Base-by-base conservation (phyloP, 805 yeast genomes). In the Teunomyces gatunensis region DNA sequence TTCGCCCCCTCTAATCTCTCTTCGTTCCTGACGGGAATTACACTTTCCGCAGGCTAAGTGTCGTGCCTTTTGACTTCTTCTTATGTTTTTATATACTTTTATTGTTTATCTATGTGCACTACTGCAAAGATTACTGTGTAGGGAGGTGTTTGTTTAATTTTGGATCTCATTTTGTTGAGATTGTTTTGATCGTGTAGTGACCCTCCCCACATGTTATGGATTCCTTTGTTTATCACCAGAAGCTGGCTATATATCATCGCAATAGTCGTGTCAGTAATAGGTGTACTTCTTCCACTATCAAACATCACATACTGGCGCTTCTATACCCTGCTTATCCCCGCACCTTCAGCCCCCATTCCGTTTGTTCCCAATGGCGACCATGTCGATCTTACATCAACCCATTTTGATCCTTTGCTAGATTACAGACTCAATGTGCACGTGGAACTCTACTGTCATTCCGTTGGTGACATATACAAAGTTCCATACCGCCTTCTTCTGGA, bases 201-300 rank as follows among this genome's bases (percentile, higher is more conserved):
- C 20, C 20, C 6, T n/a, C 25, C 6, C 21, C 25, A 4, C 4
- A 36, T 37, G 40, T 37, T 37, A 27, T 13, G 29, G 45, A 20
- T 59, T 10, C 67, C 68, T 1, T 27, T 63, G 17, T 25, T 50
- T 1, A n/a, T 62, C 11, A 51, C 61, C 11, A 49, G 63, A 40
- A 52, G 59, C 47, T 59, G 65, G 63, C 45, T 61, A 27, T 66
- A 67, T 45, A 25, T 59, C 5, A 13, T 54, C 5, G 46, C 60
- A 6, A 17, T 49, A 7, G 27, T 33, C 15, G 44, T 58, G 23
- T 52, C 68, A n/a, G 42, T 65, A n/a, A 43, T 64, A 23, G 47
- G 54, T 2, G 54, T 71, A 7, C 59, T 72, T 4, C 51, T 69
- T 12, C 76, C 77, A 3, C 48, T 70, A 9, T 64, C 76, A 5